Evolutionary conservation across 2,329 filamentous ascomycete species (phyloP).

Genomic region (Diaporthe amygdali): DNA sequence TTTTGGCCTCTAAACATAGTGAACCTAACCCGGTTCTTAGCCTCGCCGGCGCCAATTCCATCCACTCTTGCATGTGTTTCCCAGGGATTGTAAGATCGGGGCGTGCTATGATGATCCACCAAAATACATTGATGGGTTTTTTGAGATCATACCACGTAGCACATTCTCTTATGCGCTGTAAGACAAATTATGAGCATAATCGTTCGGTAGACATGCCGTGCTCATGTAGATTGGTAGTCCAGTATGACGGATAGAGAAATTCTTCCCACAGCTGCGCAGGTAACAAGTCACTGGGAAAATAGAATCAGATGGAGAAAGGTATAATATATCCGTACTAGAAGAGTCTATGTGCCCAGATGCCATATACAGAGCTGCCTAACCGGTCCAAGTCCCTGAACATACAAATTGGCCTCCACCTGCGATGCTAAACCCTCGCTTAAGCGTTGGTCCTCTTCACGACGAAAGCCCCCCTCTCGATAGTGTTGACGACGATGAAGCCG

Average conservation of each 20-base stretch:
- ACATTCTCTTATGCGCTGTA: background rate
- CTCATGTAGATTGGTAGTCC: background rate
- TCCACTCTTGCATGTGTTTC: background rate
- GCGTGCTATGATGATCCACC: background rate
- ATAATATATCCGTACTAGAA: background rate
- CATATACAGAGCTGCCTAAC: background rate
- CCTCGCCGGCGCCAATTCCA: background rate
- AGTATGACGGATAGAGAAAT: background rate
- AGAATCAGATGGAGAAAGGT: background rate
- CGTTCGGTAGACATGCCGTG: background rate
- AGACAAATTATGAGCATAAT: too few relatives aligned
- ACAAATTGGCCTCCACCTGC: background rate
- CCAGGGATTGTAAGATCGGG: background rate
- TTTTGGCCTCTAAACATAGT: background rate
- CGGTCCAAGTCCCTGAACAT: background rate
- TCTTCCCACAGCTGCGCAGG: too few relatives aligned
- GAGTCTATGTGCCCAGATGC: background rate
- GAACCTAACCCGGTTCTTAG: background rate
- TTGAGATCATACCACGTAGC: too few relatives aligned
- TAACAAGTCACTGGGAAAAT: background rate
- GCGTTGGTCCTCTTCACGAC: conserved; percentile 36
- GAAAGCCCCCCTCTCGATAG: conserved; percentile 50
- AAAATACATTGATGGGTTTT: too few relatives aligned
- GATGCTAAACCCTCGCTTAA: background rate
- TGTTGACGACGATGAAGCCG: conserved; percentile 48